Evolutionary conservation across 345 rosid species (phyloP), one percentile per base, ranked within the genome.

Genomic region (Lumnitzera littorea): DNA sequence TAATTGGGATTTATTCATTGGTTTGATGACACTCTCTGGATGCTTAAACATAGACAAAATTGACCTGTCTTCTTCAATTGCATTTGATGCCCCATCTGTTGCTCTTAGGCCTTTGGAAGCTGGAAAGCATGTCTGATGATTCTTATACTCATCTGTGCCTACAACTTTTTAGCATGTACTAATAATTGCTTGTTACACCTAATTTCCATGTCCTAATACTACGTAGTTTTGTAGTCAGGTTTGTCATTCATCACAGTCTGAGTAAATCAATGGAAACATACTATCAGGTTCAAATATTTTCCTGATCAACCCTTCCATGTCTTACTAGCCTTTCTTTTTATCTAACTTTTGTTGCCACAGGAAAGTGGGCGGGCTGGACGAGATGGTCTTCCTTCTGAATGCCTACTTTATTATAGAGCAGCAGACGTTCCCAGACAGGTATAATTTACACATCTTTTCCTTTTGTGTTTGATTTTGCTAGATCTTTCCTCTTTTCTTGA

Each of bases 191-290:
- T 36, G 43, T 36, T 36, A 4, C 43, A 20, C 56, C 56, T 29
- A 17, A 53, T 4, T 24, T 29, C 27, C 56, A 53, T 11, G n/a
- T 43, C 24, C 46, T 54, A 52, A 62, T 53, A 41, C 24, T 31
- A 12, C 20, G 41, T 24, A 47, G 11, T 55, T 17, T 67, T 77
- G 70, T 80, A 92, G 97, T 92, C 75, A 87, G 98, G 88, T 92
- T 92, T 81, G 97, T 89, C 83, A 82, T 92, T 72, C 98, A 92
- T 81, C 98, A 92, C 78, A 92, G 97, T 78, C 74, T 92, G 76
- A 92, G 98, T 76, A 92, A 89, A 83, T 89, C 98, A 46, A 80
- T 92, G 97, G 98, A 92, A 71, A 92, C 98, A 55, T 92, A 92
- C 76, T 92, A 92, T 69, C 98, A 89, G 96, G 98, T 89, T 65